Base-by-base conservation (phyloP, 352 stramenopile species). In the Phytopythium delawarense region DNA sequence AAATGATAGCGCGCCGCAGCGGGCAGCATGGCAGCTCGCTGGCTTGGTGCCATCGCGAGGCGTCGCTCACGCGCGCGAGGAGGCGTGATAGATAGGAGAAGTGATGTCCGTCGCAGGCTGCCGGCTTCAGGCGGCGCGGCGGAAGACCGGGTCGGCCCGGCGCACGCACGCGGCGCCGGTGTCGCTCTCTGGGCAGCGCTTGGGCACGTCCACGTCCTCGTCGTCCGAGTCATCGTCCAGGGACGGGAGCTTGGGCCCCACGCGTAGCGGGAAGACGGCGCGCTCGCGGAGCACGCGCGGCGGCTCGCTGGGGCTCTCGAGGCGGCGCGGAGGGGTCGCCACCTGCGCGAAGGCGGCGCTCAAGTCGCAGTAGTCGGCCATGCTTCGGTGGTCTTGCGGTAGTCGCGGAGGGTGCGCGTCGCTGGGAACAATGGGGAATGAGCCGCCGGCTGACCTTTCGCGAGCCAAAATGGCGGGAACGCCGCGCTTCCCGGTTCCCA, bases 261-360 rank as follows among this genome's bases (percentile, higher is more conserved):
- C 25, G n/a, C 69, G 65, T 39, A 67, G 39, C 12, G 65, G 45
- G 42, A 66, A 64, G 25, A 70, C 65, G 16, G 60, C 51, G 12
- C 66, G 63, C 13, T 58, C 40, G n/a, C 62, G 53, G 23, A 51
- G 63, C 30, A 77, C 59, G 61, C 66, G 74, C 7, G 67, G 70
- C 7, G 67, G 66, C 30, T 69, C 58, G 48, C 7, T 35, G 13
- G 25, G 9, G 15, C 15, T 18, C 28, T 13, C 15, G 25, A 18
- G 48, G 13, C 48, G 25, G 48, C 48, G 23, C 25, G 28, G 15
- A 6, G 48, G 48, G 13, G 48, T 54, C 25, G 28, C 25, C 1
- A 23, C 48, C 13, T 23, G 25, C 48, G 28, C 28, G 48, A 16
- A 54, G 45, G 45, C 45, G 45, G 45, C 45, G 21, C 45, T 32